Conservation (phyloP, 352 stramenopile species). For the Globisporangium nunn region DNA sequence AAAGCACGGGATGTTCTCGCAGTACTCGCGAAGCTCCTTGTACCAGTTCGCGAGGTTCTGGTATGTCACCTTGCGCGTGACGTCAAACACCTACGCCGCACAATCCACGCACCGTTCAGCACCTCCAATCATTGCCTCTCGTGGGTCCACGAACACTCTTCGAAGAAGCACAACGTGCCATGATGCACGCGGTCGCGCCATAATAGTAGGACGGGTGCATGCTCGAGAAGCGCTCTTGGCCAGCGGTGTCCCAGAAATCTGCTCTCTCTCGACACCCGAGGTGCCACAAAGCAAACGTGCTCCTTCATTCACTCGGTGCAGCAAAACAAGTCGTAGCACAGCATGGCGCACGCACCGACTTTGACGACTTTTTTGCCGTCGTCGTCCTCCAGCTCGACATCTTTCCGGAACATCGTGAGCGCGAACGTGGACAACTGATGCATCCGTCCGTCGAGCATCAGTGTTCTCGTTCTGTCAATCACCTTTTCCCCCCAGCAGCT, state of each 20-base stretch:
- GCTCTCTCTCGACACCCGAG: background rate
- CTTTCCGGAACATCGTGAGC: conserved; percentile 92
- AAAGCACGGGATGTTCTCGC: conserved; percentile 89
- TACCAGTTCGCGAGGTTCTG: conserved; percentile 90
- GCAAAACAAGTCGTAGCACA: background rate
- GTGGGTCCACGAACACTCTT: too few relatives aligned
- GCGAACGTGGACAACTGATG: conserved; percentile 91
- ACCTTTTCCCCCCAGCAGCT: too few relatives aligned
- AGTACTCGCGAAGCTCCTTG: conserved; percentile 90
- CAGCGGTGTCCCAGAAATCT: conserved; percentile 96
- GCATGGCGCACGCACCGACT: conserved; percentile 33
- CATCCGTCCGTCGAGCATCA: background rate
- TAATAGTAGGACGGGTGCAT: conserved; percentile 97
- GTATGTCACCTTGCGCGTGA: conserved; percentile 94
- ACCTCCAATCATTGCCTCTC: background rate
- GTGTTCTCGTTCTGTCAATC: background rate
- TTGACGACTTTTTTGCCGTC: conserved; percentile 31
- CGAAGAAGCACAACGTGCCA: conserved; percentile 27
- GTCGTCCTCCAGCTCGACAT: conserved; percentile 70
- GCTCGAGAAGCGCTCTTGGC: conserved; percentile 93
- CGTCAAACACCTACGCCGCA: conserved; percentile 83
- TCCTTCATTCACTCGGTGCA: background rate
- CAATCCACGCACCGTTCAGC: background rate
- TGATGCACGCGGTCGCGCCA: conserved; percentile 89
- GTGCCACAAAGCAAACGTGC: too few relatives aligned